A percentile compares a stretch with the other conserved stretches of the same genome.
Evolutionary conservation across 2,329 filamentous ascomycete species (phyloP).

Genomic region (Teratosphaeriaceae sp.): DNA sequence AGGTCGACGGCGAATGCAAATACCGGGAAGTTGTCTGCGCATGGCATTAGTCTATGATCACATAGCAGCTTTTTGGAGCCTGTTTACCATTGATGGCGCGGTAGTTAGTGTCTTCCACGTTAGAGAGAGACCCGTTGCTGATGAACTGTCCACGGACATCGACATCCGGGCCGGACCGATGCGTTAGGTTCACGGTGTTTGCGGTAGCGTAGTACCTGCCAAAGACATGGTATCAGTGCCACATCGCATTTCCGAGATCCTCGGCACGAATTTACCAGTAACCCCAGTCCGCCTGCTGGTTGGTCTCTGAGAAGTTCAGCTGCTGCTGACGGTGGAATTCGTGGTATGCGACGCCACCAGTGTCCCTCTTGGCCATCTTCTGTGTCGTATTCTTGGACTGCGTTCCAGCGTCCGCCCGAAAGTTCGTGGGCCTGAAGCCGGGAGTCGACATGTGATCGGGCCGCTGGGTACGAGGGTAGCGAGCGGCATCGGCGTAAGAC

Average conservation of each 20-base stretch:
- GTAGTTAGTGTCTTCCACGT: constrained; percentile 44
- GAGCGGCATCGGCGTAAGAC: constrained; percentile 8
- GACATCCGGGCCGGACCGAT: constrained; percentile 41
- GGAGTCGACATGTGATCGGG: constrained; percentile 7
- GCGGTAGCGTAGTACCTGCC: constrained; percentile 30
- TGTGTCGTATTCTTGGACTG: background rate
- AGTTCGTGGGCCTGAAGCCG: constrained; percentile 3
- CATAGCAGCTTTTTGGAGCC: background rate
- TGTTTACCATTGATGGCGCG: constrained; percentile 39
- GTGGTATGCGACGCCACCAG: constrained; percentile 52
- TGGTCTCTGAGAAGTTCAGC: constrained; percentile 40
- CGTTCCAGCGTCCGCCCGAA: too few species aligned
- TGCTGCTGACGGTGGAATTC: constrained; percentile 45
- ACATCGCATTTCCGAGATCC: too few species aligned
- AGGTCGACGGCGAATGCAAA: constrained; percentile 47
- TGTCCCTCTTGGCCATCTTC: background rate
- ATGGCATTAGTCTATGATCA: background rate
- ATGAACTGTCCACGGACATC: constrained; percentile 44
- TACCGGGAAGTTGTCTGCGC: constrained; percentile 39
- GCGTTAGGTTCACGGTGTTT: constrained; percentile 33
- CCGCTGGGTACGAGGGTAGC: constrained; percentile 8
- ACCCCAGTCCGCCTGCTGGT: constrained; percentile 47
- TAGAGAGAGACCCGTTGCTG: constrained; percentile 36
- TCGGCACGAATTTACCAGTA: constrained; percentile 47
- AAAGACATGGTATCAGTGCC: constrained; percentile 30